Conservation (phyloP, 495 filamentous ascomycete species). For the Neurospora sp. region DNA sequence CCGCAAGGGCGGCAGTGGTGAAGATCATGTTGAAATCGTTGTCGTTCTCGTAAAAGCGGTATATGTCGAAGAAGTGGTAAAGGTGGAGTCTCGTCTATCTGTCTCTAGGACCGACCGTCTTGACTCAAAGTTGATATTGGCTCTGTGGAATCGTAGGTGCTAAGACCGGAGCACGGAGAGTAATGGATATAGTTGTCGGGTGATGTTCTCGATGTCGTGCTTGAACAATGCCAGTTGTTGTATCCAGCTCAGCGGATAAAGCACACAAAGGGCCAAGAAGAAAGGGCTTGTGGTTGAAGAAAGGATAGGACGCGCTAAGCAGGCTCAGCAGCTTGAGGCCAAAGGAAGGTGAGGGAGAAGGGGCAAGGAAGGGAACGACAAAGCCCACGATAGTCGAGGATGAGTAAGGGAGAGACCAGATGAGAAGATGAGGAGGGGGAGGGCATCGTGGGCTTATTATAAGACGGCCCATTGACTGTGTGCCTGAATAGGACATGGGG, state of each 20-base stretch:
- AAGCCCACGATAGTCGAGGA: not conserved
- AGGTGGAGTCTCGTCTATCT: not conserved
- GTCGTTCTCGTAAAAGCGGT: not conserved
- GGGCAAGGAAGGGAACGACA: slow-evolving; percentile 11
- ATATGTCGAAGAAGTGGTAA: not conserved
- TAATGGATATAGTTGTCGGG: not conserved
- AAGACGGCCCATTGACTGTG: not conserved
- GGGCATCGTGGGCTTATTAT: not conserved
- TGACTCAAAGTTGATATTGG: not conserved
- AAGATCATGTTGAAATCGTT: slow-evolving; percentile 18
- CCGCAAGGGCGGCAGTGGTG: slow-evolving; percentile 16
- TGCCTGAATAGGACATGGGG: not conserved
- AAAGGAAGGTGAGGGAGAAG: slow-evolving; percentile 1
- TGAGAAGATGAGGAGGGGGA: not conserved
- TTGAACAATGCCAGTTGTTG: not conserved
- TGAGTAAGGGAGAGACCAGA: not conserved
- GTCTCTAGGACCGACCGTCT: slow-evolving; percentile 5
- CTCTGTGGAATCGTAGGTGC: not conserved
- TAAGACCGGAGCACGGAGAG: not conserved
- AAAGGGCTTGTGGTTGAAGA: slow-evolving; percentile 3
- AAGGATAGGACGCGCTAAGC: slow-evolving; percentile 11
- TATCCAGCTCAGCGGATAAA: not conserved
- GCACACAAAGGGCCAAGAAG: not conserved
- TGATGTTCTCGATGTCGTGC: not conserved
- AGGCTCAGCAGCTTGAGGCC: slow-evolving; percentile 8